A percentile compares a stretch with the other conserved stretches of the same genome.
Evolutionary conservation across 2,329 filamentous ascomycete genomes (phyloP).

Genomic region (Arthrobotrys sinensis): DNA sequence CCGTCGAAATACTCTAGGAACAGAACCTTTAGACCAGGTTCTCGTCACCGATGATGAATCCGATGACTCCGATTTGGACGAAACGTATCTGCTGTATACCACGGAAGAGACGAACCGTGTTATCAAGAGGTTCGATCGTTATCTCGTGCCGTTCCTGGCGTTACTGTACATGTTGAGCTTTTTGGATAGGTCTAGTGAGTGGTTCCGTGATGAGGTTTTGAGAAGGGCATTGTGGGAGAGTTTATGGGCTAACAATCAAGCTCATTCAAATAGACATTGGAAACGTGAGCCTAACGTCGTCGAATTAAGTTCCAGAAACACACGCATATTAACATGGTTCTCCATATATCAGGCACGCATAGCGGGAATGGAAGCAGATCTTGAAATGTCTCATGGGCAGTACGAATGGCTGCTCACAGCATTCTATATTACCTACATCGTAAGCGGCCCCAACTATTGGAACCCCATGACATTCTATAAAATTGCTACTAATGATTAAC

Average conservation of each 20-base stretch:
- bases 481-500: constrained; percentile 7
- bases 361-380: constrained; percentile 76
- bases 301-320: constrained; percentile 31
- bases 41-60: constrained; percentile 52
- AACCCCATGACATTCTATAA: not conserved
- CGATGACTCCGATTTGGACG: constrained; percentile 60
- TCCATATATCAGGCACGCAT: constrained; percentile 70
- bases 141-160: constrained; percentile 84
- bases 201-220: constrained; percentile 13
- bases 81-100: constrained; percentile 70
- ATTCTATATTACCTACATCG: constrained; percentile 77
- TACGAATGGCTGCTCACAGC: constrained; percentile 76
- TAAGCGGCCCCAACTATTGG: constrained; percentile 31
- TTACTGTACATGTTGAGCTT: constrained; percentile 88
- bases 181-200: constrained; percentile 84
- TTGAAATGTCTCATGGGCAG: constrained; percentile 71
- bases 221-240: not conserved
- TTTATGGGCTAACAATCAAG: constrained; percentile 23
- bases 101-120: constrained; percentile 81
- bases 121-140: constrained; percentile 81
- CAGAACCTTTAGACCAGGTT: constrained; percentile 46
- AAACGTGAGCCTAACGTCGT: constrained; percentile 62
- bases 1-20: constrained; percentile 53
- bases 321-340: not conserved
- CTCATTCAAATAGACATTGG: constrained; percentile 63